phyloP scores from a whole-genome alignment of 2,329 filamentous ascomycete genomes.

The Pseudogymnoascus sp. region DNA sequence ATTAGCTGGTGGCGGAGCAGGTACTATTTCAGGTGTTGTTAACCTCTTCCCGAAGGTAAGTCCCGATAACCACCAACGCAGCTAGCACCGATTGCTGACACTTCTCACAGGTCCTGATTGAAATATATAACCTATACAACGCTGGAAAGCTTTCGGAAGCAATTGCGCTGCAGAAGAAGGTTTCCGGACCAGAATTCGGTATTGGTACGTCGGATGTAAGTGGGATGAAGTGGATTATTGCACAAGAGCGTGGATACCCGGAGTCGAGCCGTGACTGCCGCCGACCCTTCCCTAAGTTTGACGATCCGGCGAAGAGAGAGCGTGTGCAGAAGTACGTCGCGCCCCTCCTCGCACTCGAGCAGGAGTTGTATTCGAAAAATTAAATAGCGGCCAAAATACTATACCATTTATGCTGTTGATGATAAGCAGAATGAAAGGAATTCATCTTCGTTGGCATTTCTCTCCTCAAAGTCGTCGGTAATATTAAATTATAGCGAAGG shows the following conservation, averaged over 20 bases:
- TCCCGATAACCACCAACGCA: constrained; percentile 7
- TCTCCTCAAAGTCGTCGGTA: background rate
- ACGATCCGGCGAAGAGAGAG: constrained; percentile 34
- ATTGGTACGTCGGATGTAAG: constrained; percentile 53
- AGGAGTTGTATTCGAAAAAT: background rate
- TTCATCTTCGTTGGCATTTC: background rate
- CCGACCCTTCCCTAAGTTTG: constrained; percentile 45
- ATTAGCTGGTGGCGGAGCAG: constrained; percentile 49
- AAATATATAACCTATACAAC: constrained; percentile 41
- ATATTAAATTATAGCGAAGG: constrained; percentile 44
- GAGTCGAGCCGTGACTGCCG: constrained; percentile 44
- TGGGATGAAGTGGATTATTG: constrained; percentile 53
- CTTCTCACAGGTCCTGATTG: constrained; percentile 35
- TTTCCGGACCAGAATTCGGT: constrained; percentile 47
- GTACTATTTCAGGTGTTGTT: constrained; percentile 55
- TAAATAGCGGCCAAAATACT: background rate
- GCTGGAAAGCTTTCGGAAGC: constrained; percentile 42
- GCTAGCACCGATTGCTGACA: constrained; percentile 44
- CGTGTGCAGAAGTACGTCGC: constrained; percentile 7
- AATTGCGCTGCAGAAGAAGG: constrained; percentile 40
- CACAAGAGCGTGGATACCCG: constrained; percentile 45
- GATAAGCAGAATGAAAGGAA: background rate
- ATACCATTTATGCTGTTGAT: background rate
- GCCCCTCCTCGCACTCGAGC: constrained; percentile 3
- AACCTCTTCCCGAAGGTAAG: constrained; percentile 72